These are phyloP conservation scores for Penicillium hordei DNA, from an alignment of 2,329 filamentous ascomycete genomes.

Conservation along the genomic window DNA sequence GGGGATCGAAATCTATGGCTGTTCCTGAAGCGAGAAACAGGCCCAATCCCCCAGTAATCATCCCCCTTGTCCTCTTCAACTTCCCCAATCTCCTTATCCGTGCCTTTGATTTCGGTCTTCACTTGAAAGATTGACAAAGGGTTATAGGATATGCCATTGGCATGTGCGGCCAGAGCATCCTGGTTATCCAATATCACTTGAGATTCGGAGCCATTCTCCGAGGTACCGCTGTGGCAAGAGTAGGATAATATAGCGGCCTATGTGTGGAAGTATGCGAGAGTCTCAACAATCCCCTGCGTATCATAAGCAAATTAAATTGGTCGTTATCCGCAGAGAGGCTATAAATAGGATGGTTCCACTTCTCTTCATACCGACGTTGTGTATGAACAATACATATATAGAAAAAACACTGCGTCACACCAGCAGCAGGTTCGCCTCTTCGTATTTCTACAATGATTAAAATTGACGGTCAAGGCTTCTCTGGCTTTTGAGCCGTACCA, in stretches of 20 bases:
- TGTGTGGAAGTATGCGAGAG: not conserved
- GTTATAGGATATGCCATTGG: not conserved
- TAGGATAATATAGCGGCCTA: not conserved
- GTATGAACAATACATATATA: not conserved
- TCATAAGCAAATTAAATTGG: not conserved
- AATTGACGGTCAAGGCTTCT: not conserved
- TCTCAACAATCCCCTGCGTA: not conserved
- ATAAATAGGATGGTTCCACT: not conserved
- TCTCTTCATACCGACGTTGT: not conserved
- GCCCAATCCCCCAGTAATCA: too few species aligned
- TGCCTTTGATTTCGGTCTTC: not conserved
- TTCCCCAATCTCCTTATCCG: not conserved
- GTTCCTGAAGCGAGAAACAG: too few species aligned
- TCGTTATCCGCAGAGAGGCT: not conserved
- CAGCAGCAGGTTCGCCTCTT: not conserved
- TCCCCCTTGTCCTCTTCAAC: too few species aligned
- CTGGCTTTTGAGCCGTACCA: too few species aligned
- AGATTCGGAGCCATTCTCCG: not conserved
- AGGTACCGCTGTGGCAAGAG: not conserved
- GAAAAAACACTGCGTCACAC: not conserved
- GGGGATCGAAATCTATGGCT: too few species aligned
- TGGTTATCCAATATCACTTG: too few species aligned
- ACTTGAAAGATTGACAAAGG: not conserved
- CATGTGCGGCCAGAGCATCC: too few species aligned
- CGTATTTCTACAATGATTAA: not conserved